Evolutionary conservation across 805 yeast genomes (phyloP).

Genomic region (Cyberlindnera amylophila): DNA sequence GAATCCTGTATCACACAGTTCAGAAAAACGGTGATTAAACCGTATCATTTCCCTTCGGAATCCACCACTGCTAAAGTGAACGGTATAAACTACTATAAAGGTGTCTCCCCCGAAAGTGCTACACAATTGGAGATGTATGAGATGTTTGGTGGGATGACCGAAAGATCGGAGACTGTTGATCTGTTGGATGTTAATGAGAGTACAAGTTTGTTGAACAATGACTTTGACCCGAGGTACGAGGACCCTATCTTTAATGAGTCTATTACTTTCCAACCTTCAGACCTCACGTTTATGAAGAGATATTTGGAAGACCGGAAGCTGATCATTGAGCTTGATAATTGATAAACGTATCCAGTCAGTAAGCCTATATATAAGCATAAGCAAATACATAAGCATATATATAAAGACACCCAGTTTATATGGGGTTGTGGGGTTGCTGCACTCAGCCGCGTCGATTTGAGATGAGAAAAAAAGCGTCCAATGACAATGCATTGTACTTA

Average conservation of each 20-base stretch:
- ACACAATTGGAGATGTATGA: slow-evolving; percentile 1
- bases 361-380: too few relatives aligned
- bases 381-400: too few relatives aligned
- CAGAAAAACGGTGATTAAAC: slow-evolving; percentile 14
- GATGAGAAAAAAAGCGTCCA: too few relatives aligned
- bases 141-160: not conserved
- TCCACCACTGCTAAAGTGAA: not conserved
- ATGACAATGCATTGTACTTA: too few relatives aligned
- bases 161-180: slow-evolving; percentile 1
- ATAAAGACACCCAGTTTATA: too few relatives aligned
- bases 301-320: slow-evolving; percentile 22
- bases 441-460: too few relatives aligned
- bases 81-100: slow-evolving; percentile 7
- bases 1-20: slow-evolving; percentile 21
- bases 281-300: slow-evolving; percentile 15
- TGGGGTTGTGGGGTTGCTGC: too few relatives aligned
- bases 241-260: slow-evolving; percentile 21
- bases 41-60: slow-evolving; percentile 22
- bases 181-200: slow-evolving; percentile 9
- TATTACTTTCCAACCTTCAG: slow-evolving; percentile 16
- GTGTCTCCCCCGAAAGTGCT: slow-evolving; percentile 2
- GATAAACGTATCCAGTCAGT: too few relatives aligned
- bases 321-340: slow-evolving; percentile 14
- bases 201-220: slow-evolving; percentile 17
- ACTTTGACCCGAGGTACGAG: slow-evolving; percentile 25